phyloP scores from a whole-genome alignment of 768 basidiomycete species.

The Phlegmacium glaucopus region DNA sequence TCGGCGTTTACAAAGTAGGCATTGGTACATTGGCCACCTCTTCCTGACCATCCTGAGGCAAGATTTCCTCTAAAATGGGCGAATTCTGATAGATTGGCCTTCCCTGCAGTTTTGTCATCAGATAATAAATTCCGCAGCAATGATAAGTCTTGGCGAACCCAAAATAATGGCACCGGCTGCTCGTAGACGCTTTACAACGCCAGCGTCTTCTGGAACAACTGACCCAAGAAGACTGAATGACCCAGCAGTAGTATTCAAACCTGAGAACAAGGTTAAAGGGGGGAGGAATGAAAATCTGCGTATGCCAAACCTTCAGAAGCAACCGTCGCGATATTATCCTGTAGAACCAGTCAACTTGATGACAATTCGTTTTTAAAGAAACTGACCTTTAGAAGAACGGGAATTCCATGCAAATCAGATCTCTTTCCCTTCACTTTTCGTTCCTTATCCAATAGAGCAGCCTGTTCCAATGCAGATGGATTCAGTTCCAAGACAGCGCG shows the following conservation, averaged over 20 bases:
- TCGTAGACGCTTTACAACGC: conserved; percentile 40
- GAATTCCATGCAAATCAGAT: conserved; percentile 53
- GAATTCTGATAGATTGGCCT: conserved; percentile 54
- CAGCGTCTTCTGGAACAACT: conserved; percentile 43
- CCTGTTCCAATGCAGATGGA: conserved; percentile 47
- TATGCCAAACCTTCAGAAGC: conserved; percentile 37
- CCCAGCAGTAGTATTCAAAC: conserved; percentile 45
- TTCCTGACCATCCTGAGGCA: conserved; percentile 56
- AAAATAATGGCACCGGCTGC: conserved; percentile 43
- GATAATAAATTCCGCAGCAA: not conserved
- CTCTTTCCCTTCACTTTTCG: conserved; percentile 39
- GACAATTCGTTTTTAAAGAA: not conserved
- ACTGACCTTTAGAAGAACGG: conserved; percentile 43
- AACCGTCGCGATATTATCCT: conserved; percentile 48
- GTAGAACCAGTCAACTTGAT: not conserved
- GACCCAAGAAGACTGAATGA: conserved; percentile 40
- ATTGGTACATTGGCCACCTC: conserved; percentile 48
- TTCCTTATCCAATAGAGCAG: conserved; percentile 46
- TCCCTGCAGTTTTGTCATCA: conserved; percentile 30
- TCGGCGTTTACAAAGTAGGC: conserved; percentile 50
- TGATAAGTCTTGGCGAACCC: conserved; percentile 21
- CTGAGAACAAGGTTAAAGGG: conserved; percentile 15
- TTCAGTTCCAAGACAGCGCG: conserved; percentile 60
- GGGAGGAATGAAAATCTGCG: not conserved
- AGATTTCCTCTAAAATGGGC: conserved; percentile 44